Base-by-base conservation (phyloP, 164 flowering plant species). In the Magnolia sinica region DNA sequence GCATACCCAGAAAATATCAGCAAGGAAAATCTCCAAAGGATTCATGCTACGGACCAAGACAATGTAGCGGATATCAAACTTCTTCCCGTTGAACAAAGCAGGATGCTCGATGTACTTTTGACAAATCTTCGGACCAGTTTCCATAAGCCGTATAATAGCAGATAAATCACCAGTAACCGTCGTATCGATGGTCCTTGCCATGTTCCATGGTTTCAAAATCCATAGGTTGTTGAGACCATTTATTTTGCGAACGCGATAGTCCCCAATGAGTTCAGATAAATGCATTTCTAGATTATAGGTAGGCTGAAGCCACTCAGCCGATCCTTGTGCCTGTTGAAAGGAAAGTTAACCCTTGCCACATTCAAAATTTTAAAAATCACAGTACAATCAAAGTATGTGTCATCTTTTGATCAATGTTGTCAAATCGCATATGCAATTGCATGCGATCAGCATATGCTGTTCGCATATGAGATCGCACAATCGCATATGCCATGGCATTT, bases 151-250 rank as follows among this genome's bases (percentile, higher is more conserved):
- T 78, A 96, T 93, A 68, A 96, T 91, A 59, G 97, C 97, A 79
- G 98, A 85, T 78, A 92, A 82, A 82, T 92, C 90, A 76, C 87
- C 86, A 73, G 97, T 91, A 58, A 96, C 88, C 64, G 94, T 91
- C 65, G 99, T 94, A 83, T 96, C 99, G 75, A 94, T 96, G n/a
- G 98, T 96, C 49, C 99, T 85, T 50, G 99, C 99, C 99, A 96
- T 96, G 81, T 96, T 96, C 99, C 99, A 96, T 19, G 99, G 99
- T 80, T 94, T 96, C 73, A 96, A 85, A 76, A 96, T 96, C 99
- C 99, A 96, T 18, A 94, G 81, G 81, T 96, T 96, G 89, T 92
- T 88, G 68, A 86, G 85, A 49, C 89, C 88, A 75, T 91, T 92
- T 78, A 86, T 85, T 82, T 89, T 79, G 64, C 99, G 92, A 22